Conservation (phyloP, 164 flowering plant species). For the Echeveria elegans region DNA sequence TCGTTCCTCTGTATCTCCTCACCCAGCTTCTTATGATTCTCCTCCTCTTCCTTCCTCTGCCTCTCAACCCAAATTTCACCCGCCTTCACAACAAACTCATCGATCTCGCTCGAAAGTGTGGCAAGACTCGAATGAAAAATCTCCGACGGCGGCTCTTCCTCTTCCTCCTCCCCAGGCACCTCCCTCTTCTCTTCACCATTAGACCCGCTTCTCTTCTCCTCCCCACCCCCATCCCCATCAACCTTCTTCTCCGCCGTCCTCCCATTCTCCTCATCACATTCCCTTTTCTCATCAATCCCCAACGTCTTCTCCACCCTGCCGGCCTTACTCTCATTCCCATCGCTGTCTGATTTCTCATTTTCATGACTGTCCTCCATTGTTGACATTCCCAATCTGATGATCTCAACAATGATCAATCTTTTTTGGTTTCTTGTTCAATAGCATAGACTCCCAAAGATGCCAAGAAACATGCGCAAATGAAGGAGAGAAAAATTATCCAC, state of each 20-base stretch:
- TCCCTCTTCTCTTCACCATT: slow-evolving; percentile 1
- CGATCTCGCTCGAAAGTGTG: not conserved
- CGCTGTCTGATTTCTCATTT: not conserved
- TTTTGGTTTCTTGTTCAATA: not conserved
- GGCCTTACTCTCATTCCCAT: not conserved
- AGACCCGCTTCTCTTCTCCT: not conserved
- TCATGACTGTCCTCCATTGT: not conserved
- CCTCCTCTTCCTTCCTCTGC: slow-evolving; percentile 11
- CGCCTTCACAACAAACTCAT: not conserved
- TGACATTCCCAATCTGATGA: slow-evolving; percentile 2
- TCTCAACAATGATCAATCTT: not conserved
- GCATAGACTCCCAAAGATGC: not conserved
- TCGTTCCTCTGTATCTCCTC: not conserved
- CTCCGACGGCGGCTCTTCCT: slow-evolving; percentile 3
- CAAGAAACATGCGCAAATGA: slow-evolving; percentile 4
- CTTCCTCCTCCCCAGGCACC: not conserved
- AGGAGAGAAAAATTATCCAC: not conserved
- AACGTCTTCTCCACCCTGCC: not conserved
- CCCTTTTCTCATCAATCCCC: not conserved
- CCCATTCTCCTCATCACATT: not conserved
- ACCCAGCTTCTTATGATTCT: not conserved
- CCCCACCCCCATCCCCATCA: not conserved
- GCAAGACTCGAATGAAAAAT: not conserved
- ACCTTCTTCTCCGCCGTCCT: not conserved
- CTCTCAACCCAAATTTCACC: not conserved